Percentiles rank a stretch among this genome's conserved stretches.
Evolutionary conservation across 1,284 basidiomycete genomes (phyloP).

Genomic region (Irpex rosettiformis): DNA sequence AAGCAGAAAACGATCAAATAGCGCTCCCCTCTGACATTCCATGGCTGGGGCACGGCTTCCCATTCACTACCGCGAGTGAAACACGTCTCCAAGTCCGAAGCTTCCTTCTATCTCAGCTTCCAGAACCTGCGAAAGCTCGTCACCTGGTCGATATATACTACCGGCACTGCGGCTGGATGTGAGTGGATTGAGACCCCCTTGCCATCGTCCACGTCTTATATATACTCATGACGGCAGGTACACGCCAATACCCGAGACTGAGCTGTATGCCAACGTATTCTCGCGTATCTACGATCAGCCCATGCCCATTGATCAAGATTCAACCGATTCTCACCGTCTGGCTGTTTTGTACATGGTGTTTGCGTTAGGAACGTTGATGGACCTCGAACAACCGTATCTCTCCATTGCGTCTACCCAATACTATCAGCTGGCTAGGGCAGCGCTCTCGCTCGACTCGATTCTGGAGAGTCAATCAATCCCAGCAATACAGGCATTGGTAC

Average conservation of each 20-base stretch:
- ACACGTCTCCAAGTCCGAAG: conserved; percentile 39
- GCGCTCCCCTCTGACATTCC: conserved; percentile 48
- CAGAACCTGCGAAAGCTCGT: conserved; percentile 39
- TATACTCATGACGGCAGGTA: conserved; percentile 40
- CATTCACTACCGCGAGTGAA: conserved; percentile 44
- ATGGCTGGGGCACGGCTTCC: conserved; percentile 59
- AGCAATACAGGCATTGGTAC: conserved; percentile 61
- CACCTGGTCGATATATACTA: conserved; percentile 51
- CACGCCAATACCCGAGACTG: conserved; percentile 52
- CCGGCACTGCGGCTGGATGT: conserved; percentile 69
- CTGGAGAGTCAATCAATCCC: conserved; percentile 59
- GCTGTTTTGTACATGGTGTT: conserved; percentile 34
- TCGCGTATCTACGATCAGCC: conserved; percentile 48
- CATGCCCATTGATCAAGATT: conserved; percentile 35
- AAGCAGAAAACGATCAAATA: conserved; percentile 40
- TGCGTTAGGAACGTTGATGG: conserved; percentile 33
- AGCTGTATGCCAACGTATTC: conserved; percentile 51
- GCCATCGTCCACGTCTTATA: neutral
- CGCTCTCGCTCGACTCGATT: conserved; percentile 56
- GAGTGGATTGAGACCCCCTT: conserved; percentile 26
- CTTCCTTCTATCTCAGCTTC: conserved; percentile 44
- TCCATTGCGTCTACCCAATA: conserved; percentile 49
- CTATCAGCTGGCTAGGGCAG: conserved; percentile 58
- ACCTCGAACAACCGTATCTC: conserved; percentile 45
- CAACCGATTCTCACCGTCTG: conserved; percentile 42